Evolutionary conservation across 306 rosid genomes (phyloP), one percentile per base, ranked within the genome.

Genomic region (Vachellia collinsii): DNA sequence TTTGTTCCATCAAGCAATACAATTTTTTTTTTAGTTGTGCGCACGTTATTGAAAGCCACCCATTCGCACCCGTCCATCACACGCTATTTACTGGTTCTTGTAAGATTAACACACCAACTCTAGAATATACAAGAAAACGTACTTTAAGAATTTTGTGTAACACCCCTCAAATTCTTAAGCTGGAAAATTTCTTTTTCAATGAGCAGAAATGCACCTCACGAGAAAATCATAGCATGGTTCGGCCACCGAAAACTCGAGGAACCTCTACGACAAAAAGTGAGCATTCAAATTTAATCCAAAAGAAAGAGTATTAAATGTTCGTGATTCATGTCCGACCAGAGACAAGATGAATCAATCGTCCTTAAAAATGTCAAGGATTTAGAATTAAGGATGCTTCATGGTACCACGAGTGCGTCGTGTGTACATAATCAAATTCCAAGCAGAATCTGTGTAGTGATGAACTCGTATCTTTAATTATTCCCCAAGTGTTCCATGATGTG

Each of bases 401-500:
- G 61, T 53, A 0, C 20, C 20, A 72, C 9, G 42, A n/a, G 53
- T 63, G 61, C 17, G 16, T 12, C 34, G 34, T 14, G 46, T 17
- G 38, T 71, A 71, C 61, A 51, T 65, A 16, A 69, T 70, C 51
- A 42, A 83, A 75, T 70, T 81, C 42, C 75, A 78, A 39, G 54
- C 76, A 46, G 34, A 29, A 29, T 4, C 38, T 23, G 13, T 39
- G 68, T 62, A 66, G 79, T 77, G 75, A 59, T 61, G 46, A 59
- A 44, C 19, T 44, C 58, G 13, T 8, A 74, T 82, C 81, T 41
- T 72, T 10, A 2, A 6, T 63, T 83, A 71, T 81, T 82, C 59
- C n/a, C 37, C 54, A 62, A 62, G 77, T 36, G 78, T 68, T 63
- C 46, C 81, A 77, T 34, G 74, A 87, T 79, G 79, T 68, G 79